phyloP scores from a whole-genome alignment of 768 basidiomycete species.

The Termitomyces sp. region DNA sequence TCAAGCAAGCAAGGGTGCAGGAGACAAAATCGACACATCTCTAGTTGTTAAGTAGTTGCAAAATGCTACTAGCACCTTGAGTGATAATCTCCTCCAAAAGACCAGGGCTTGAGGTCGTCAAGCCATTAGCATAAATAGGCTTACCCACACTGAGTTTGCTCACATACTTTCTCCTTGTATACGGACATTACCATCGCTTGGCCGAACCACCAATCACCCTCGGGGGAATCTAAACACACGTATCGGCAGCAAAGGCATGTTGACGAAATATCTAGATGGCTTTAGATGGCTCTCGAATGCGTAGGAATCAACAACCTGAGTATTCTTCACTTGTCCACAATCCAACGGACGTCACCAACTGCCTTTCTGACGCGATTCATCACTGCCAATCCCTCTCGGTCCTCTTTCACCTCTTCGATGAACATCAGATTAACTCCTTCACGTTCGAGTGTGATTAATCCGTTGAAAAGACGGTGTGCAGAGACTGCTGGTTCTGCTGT shows the following conservation, averaged over 20 bases:
- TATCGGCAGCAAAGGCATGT: background rate
- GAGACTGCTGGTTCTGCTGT: conserved; percentile 57
- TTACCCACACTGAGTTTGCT: background rate
- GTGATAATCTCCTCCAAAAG: too few relatives aligned
- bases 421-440: conserved; percentile 78
- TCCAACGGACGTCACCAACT: conserved; percentile 55
- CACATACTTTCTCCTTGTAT: background rate
- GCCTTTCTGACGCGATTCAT: conserved; percentile 96
- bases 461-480: conserved; percentile 85
- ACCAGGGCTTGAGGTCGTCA: background rate
- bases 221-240: background rate
- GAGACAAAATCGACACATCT: too few relatives aligned
- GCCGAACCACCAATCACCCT: background rate
- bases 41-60: too few relatives aligned
- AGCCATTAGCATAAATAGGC: background rate
- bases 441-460: conserved; percentile 74
- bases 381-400: conserved; percentile 82
- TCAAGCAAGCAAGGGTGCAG: too few relatives aligned
- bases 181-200: background rate
- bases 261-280: background rate
- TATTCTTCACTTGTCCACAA: conserved; percentile 15
- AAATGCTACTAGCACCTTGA: too few relatives aligned
- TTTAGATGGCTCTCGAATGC: background rate
- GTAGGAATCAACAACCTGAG: background rate
- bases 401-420: conserved; percentile 80